Evolutionary conservation across 176 grass and related monocot species (phyloP).

Genomic region (Musa schizocarpa): DNA sequence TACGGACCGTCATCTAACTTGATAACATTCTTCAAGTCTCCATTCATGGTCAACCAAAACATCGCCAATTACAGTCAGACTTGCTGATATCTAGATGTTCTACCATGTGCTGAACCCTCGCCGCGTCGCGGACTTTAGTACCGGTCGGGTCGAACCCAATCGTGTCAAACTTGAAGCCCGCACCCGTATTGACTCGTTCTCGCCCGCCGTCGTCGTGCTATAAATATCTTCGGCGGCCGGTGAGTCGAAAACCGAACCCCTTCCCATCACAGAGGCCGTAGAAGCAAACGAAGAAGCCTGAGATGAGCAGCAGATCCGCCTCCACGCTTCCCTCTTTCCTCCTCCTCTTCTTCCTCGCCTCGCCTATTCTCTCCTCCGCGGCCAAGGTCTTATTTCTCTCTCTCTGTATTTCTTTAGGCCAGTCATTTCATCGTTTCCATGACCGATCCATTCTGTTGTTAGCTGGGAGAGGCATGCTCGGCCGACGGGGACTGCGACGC

Average conservation of each 20-base stretch:
- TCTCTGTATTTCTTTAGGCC: background rate
- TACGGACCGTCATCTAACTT: no score
- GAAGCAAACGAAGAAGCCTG: background rate
- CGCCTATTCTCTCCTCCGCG: background rate
- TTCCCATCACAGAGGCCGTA: background rate
- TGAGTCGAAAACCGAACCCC: background rate
- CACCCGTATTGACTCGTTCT: no score
- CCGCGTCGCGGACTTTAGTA: no score
- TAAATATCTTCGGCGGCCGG: background rate
- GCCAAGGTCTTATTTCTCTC: background rate
- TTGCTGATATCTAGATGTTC: no score
- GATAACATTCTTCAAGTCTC: no score
- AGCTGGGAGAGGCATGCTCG: conserved; percentile 44
- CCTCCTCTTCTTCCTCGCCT: conserved; percentile 9
- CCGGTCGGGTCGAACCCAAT: no score
- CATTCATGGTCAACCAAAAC: no score
- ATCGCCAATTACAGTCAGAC: no score
- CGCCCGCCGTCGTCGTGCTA: no score
- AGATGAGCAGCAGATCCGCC: background rate
- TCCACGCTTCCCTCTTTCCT: background rate
- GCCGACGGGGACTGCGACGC: conserved; percentile 27
- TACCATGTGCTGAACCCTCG: no score
- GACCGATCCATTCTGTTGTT: background rate
- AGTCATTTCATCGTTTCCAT: no score
- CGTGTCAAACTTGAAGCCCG: no score